A percentile compares a stretch with the other conserved stretches of the same genome.
phyloP scores from a whole-genome alignment of 148 eudicot genomes.

The Chenopodium suecicum region DNA sequence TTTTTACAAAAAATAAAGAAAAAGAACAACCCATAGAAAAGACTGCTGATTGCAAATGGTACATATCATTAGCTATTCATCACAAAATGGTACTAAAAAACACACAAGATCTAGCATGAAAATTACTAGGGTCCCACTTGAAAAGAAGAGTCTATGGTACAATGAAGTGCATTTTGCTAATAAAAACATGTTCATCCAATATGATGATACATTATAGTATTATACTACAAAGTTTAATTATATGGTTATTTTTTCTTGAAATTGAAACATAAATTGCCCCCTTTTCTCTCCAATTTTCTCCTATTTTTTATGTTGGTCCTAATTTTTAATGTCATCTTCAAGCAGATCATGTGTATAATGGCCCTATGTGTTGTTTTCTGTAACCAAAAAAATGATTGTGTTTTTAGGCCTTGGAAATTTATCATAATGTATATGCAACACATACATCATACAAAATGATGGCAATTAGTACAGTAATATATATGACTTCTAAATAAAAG shows the following conservation, averaged over 20 bases:
- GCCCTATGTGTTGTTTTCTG: conserved; percentile 1
- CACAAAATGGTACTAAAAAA: conserved; percentile 8
- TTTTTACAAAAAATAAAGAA: not conserved
- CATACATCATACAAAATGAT: conserved; percentile 5
- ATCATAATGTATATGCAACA: conserved; percentile 1
- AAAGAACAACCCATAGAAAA: not conserved
- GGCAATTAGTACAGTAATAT: not conserved
- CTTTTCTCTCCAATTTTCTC: not conserved
- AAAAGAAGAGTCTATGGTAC: not conserved
- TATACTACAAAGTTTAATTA: not conserved
- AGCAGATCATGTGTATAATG: conserved; percentile 16
- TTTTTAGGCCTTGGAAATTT: not conserved
- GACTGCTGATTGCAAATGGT: conserved; percentile 13
- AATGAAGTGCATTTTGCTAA: conserved; percentile 24
- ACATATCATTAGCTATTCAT: conserved; percentile 12
- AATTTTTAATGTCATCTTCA: not conserved
- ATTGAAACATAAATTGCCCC: not conserved
- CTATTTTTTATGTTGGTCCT: not conserved
- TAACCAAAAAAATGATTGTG: conserved; percentile 2
- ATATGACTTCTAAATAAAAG: not conserved
- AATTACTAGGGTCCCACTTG: conserved; percentile 1
- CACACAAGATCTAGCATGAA: conserved; percentile 18
- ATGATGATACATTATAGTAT: not conserved
- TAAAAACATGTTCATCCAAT: conserved; percentile 10
- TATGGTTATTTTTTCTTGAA: not conserved